Base-by-base conservation (phyloP, 495 filamentous ascomycete genomes). In the Talaromyces adpressus region DNA sequence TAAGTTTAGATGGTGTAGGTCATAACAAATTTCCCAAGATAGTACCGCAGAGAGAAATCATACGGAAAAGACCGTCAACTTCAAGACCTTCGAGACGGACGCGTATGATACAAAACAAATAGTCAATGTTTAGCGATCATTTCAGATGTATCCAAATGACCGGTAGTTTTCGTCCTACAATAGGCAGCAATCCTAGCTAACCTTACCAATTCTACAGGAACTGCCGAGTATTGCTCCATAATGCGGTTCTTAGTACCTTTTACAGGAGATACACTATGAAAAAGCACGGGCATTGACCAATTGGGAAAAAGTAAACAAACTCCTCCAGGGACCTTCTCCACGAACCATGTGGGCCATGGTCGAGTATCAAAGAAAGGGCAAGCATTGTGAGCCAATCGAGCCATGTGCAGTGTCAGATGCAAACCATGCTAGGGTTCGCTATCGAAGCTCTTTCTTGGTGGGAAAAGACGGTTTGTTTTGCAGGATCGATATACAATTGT, bases 281-380 rank as follows among this genome's bases (percentile, higher is more conserved):
- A 54, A 56, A 56, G 52, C 52, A 56, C 52, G 52, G 52, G 52
- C 52, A 56, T 56, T 25, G 22, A 56, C 52, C 27, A 56, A 27
- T 56, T 56, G 22, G 52, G 52, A 56, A 56, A 56, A 29, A 27
- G 52, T 56, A 56, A 56, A 56, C 52, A 56, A 56, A 29, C 52
- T 14, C n/a, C 23, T 56, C 52, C 23, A 27, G 12, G 52, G 36
- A 16, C 36, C 36, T 25, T 56, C 27, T 27, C 20, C n/a, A 14
- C 12, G 52, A 29, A 56, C 52, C 52, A 29, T 29, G 20, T 56
- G 52, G 45, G 45, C 45, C 45, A 3, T 49, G 45, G 0, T 20
- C n/a, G 18, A 20, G 45, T 18, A 20, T 49, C 16, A 49, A 49
- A 9, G 18, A 49, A 49, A 49, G 45, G 45, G 3, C 2, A 41